A percentile compares a stretch with the other conserved stretches of the same genome.
Evolutionary conservation across 208 protist species (phyloP).

Genomic region (Crithidia thermophila): DNA sequence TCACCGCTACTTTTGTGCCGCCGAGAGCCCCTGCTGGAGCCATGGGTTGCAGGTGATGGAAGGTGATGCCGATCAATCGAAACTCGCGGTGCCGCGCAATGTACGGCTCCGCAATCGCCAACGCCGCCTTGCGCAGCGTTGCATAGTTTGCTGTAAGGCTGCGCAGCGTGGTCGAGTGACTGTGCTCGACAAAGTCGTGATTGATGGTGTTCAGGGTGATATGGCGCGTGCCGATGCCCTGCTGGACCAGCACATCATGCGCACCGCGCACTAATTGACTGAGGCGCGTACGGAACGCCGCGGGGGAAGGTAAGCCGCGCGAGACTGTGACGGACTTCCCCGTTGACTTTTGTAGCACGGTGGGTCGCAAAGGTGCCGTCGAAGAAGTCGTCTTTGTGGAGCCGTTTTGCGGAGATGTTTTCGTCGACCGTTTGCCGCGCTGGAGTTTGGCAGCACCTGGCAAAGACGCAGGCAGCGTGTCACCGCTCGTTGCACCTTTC

Average conservation of each 20-base stretch:
- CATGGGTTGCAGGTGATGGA: conserved; percentile 33
- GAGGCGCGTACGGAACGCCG: conserved; percentile 27
- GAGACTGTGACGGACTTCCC: conserved; percentile 49
- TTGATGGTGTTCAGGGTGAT: conserved; percentile 42
- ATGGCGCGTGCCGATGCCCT: conserved; percentile 16
- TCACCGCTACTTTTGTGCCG: too few species aligned
- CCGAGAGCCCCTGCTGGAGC: neutral
- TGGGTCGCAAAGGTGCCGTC: neutral
- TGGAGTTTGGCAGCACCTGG: neutral
- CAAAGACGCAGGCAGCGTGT: neutral
- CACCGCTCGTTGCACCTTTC: neutral
- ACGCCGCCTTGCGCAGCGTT: conserved; percentile 18
- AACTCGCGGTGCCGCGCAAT: conserved; percentile 25
- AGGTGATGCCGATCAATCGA: conserved; percentile 50
- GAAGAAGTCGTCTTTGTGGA: neutral
- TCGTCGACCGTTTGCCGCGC: too few species aligned
- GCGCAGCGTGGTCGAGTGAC: conserved; percentile 35
- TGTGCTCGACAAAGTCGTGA: conserved; percentile 29
- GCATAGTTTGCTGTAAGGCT: conserved; percentile 31
- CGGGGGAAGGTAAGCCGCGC: conserved; percentile 16
- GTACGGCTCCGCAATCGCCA: conserved; percentile 25
- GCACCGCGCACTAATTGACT: conserved; percentile 18
- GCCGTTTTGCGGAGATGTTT: neutral
- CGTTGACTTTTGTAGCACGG: conserved; percentile 12
- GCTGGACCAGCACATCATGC: conserved; percentile 36